Base-by-base conservation (phyloP, 2,329 filamentous ascomycete species). In the Colletotrichum endophyticum region DNA sequence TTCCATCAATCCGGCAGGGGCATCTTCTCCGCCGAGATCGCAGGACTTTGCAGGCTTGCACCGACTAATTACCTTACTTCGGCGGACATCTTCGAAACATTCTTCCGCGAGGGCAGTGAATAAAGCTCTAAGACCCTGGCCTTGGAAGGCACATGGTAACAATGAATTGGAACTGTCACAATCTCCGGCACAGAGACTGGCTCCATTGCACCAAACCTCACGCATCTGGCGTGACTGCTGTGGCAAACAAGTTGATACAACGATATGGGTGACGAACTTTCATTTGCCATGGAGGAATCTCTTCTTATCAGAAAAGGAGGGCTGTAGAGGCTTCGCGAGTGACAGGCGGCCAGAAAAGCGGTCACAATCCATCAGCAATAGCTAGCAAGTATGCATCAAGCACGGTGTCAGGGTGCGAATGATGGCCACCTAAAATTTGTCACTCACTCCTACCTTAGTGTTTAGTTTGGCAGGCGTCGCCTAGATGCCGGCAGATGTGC, bases 41-140 rank as follows among this genome's bases (percentile, higher is more conserved):
- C 44, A 49, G n/a, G n/a, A 49, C n/a, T 22, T 22, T 22, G 19
- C 44, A 49, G n/a, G 19, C 44, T 49, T 8, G 6, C n/a, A n/a
- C 11, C 11, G 19, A 49, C 44, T 22, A 49, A 49, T n/a, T 7
- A 0, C 44, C 44, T 49, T 7, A 3, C 11, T 49, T 7, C 11
- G 44, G 44, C 44, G 44, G 0, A 22, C 44, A 22, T 49, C 6
- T 22, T 49, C 44, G 19, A 49, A n/a, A 6, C 44, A 12, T n/a
- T 44, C 11, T 12, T 22, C 44, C 2, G 44, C 2, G 1, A 49
- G n/a, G 6, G 44, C n/a, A 22, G 3, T 8, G n/a, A 22, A 4
- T 49, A 1, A 22, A 7, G 2, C 44, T 22, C 0, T 4, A 0
- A 3, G 44, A 22, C n/a, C 6, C 6, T 3, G 9, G 3, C n/a